Percentiles rank a stretch among this genome's conserved stretches.
phyloP scores from a whole-genome alignment of 1,284 basidiomycete species.

The Pisolithus thermaeus region DNA sequence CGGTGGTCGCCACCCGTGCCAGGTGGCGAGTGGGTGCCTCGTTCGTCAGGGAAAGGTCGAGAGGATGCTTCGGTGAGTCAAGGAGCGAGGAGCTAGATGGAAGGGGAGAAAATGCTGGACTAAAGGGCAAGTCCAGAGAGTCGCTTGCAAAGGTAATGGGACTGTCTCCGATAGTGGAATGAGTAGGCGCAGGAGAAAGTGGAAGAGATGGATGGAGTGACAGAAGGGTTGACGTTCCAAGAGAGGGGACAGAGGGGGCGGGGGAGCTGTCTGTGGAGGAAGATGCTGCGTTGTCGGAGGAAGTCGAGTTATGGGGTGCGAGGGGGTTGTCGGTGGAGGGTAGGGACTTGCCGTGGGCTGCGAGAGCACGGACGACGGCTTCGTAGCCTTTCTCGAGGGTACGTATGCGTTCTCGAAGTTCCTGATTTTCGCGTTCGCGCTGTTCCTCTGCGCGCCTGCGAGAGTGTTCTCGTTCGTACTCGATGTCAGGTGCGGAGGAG shows the following conservation, averaged over 20 bases:
- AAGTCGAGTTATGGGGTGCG: conserved; percentile 11
- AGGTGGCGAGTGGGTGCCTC: conserved; percentile 81
- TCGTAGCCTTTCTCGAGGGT: conserved; percentile 77
- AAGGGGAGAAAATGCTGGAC: conserved; percentile 14
- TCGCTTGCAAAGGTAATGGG: conserved; percentile 24
- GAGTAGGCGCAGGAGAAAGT: conserved; percentile 47
- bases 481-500: conserved; percentile 24
- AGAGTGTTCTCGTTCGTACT: conserved; percentile 34
- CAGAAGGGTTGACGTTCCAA: conserved; percentile 7
- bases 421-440: conserved; percentile 64
- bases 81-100: conserved; percentile 14
- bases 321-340: conserved; percentile 10
- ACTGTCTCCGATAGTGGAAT: conserved; percentile 31
- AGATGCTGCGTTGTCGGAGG: too few relatives aligned
- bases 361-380: conserved; percentile 66
- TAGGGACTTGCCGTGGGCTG: conserved; percentile 39
- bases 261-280: conserved; percentile 25
- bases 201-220: conserved; percentile 28
- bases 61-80: conserved; percentile 10
- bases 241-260: conserved; percentile 12
- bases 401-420: conserved; percentile 66
- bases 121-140: conserved; percentile 28
- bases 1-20: conserved; percentile 87
- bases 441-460: conserved; percentile 32
- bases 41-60: conserved; percentile 26